Conservation (phyloP, 2,329 filamentous ascomycete genomes). For the Exophiala spinifera region DNA sequence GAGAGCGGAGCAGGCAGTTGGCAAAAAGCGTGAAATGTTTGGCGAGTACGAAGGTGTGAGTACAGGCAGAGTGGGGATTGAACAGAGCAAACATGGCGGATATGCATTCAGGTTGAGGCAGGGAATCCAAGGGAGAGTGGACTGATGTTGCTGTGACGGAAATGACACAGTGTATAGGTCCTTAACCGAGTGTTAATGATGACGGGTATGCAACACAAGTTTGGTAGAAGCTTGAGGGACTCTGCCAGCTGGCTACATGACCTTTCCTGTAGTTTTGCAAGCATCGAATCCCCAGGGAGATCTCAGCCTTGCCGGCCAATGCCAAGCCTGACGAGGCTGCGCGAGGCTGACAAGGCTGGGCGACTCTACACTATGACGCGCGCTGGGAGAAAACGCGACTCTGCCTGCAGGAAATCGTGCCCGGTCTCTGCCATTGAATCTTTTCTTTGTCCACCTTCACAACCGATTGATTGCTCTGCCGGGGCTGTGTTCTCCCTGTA, state of each 20-base stretch:
- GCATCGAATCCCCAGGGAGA: background rate
- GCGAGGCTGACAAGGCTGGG: background rate
- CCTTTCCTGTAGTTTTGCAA: too few species aligned
- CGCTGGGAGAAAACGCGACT: background rate
- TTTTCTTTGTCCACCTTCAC: too few species aligned
- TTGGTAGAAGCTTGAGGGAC: too few species aligned
- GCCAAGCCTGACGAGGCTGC: background rate
- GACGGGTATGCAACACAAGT: too few species aligned
- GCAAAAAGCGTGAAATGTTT: background rate
- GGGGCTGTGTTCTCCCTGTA: too few species aligned
- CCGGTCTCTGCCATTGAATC: too few species aligned
- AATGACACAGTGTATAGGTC: too few species aligned
- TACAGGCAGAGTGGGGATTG: background rate
- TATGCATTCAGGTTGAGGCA: background rate
- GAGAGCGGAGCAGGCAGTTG: slow-evolving; percentile 48
- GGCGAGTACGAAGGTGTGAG: background rate
- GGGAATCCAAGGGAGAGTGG: background rate
- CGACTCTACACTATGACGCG: background rate
- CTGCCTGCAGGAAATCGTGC: background rate
- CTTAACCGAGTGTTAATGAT: too few species aligned
- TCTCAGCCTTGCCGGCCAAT: background rate
- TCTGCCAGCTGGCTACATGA: too few species aligned
- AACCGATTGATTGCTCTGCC: too few species aligned
- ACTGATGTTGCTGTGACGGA: background rate
- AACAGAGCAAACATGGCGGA: background rate